Evolutionary conservation across 2,329 filamentous ascomycete species (phyloP).

Genomic region (Emergomyces orientalis): DNA sequence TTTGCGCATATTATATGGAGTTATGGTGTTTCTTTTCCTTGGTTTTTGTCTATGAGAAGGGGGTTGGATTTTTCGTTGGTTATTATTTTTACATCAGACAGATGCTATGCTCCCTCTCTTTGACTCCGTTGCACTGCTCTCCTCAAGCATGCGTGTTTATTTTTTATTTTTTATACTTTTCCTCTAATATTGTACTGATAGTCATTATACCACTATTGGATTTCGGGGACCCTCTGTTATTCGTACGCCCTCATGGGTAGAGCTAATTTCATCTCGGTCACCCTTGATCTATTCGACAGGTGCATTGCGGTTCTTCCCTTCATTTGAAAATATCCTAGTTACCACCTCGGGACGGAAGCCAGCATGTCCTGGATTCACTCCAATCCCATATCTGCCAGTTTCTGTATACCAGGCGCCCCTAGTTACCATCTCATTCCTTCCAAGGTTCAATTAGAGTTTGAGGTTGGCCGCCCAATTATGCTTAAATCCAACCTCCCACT

Average conservation of each 20-base stretch:
- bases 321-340: no score
- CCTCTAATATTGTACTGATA: background rate
- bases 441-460: background rate
- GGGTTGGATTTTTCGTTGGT: background rate
- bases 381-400: no score
- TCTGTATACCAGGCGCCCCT: no score
- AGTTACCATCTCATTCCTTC: background rate
- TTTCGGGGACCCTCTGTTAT: background rate
- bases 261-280: background rate
- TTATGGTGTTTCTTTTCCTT: background rate
- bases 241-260: background rate
- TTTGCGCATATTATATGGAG: constrained; percentile 1
- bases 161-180: background rate
- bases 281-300: no score
- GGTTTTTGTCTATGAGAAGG: background rate
- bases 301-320: no score
- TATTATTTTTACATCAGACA: background rate
- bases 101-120: background rate
- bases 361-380: no score
- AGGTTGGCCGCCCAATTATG: background rate
- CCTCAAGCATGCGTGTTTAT: background rate
- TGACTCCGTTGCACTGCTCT: background rate
- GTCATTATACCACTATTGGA: background rate
- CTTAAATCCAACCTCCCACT: background rate
- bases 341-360: no score